Conservation (phyloP, 176 grass and related monocot species). For the Oryza officinalis region DNA sequence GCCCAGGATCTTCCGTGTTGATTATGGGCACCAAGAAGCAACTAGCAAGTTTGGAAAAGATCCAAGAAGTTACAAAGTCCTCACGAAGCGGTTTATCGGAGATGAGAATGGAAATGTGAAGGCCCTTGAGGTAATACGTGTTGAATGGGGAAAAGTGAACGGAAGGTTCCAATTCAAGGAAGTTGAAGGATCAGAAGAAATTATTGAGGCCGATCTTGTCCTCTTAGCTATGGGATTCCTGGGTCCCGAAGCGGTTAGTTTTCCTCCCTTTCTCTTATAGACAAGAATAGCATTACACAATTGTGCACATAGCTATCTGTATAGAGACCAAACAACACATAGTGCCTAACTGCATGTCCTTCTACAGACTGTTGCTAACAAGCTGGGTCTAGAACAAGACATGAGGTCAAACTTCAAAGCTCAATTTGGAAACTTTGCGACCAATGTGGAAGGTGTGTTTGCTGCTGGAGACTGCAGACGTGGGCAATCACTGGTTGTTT, state of each 20-base stretch:
- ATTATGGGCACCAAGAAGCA: constrained; percentile 71
- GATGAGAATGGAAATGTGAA: constrained; percentile 51
- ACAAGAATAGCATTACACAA: not conserved
- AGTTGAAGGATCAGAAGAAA: constrained; percentile 57
- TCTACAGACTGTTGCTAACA: constrained; percentile 46
- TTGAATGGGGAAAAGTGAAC: constrained; percentile 41
- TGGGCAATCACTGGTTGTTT: constrained; percentile 70
- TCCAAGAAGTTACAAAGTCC: constrained; percentile 55
- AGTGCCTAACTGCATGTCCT: not conserved
- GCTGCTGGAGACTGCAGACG: constrained; percentile 66
- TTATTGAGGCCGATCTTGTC: constrained; percentile 59
- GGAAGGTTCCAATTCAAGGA: constrained; percentile 58
- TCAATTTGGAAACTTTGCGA: constrained; percentile 49
- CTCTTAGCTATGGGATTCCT: constrained; percentile 67
- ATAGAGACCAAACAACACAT: constrained; percentile 1
- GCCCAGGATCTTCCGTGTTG: constrained; percentile 51
- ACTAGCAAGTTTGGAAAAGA: constrained; percentile 58
- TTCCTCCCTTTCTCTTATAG: not conserved
- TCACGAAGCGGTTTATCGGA: constrained; percentile 60
- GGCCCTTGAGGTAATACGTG: constrained; percentile 55
- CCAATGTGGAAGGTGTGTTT: constrained; percentile 59
- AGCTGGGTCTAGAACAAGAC: constrained; percentile 57
- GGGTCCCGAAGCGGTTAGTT: constrained; percentile 57
- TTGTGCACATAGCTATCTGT: not conserved
- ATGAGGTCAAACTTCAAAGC: constrained; percentile 60